Evolutionary conservation across 768 basidiomycete species (phyloP).

Genomic region (Boletales sp.): DNA sequence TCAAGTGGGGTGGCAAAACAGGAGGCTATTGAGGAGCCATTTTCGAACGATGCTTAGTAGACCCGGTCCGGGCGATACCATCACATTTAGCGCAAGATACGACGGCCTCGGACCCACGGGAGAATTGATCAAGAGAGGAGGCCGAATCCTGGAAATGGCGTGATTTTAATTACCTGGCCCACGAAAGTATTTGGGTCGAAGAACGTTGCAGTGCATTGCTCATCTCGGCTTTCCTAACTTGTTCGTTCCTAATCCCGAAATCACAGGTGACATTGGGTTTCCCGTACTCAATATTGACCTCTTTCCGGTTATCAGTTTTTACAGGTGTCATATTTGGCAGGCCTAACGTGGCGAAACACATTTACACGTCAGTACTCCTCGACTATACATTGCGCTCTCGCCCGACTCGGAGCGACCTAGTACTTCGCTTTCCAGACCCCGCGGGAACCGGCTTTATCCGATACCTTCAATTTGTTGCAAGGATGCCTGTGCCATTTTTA

Average conservation of each 20-base stretch:
- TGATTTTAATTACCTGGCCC: not conserved
- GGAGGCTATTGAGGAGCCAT: not conserved
- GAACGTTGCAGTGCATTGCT: not conserved
- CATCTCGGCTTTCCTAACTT: not conserved
- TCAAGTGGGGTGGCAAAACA: not conserved
- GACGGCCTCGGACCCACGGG: not conserved
- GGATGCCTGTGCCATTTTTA: too few relatives aligned
- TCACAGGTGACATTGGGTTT: too few relatives aligned
- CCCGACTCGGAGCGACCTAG: too few relatives aligned
- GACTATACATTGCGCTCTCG: too few relatives aligned
- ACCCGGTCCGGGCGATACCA: not conserved
- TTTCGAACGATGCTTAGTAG: not conserved
- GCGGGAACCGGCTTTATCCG: too few relatives aligned
- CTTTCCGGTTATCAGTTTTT: too few relatives aligned
- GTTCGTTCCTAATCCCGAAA: not conserved
- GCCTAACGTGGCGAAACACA: too few relatives aligned
- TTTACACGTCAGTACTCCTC: too few relatives aligned
- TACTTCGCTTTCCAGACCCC: too few relatives aligned
- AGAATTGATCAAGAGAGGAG: not conserved
- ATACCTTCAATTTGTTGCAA: too few relatives aligned
- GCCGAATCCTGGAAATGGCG: not conserved
- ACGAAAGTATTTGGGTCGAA: not conserved
- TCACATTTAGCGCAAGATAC: not conserved
- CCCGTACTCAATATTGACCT: too few relatives aligned
- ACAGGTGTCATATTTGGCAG: too few relatives aligned